phyloP scores from a whole-genome alignment of 2,329 filamentous ascomycete genomes.

The Tolypocladium guangdongense region DNA sequence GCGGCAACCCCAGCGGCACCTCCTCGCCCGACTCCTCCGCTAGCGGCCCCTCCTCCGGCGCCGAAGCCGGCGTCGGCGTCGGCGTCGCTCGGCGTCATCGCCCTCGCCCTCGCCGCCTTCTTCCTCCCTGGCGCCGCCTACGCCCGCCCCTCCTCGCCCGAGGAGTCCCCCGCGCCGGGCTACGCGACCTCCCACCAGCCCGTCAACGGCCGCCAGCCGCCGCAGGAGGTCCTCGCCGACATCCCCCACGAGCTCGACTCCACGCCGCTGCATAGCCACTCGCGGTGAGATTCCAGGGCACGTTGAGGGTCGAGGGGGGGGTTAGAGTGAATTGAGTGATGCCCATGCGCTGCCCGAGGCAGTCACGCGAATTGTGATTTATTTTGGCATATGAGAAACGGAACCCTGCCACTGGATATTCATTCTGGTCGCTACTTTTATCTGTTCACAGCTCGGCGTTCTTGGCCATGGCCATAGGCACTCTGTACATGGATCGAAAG shows the following conservation, averaged over 20 bases:
- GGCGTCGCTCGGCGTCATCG: constrained; percentile 16
- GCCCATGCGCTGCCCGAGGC: neutral
- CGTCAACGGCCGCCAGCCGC: neutral
- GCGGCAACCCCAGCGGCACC: neutral
- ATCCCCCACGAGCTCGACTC: constrained; percentile 6
- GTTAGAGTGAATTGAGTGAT: neutral
- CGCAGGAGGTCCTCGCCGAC: neutral
- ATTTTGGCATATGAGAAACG: neutral
- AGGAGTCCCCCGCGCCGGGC: neutral
- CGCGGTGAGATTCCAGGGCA: neutral
- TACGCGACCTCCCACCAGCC: neutral
- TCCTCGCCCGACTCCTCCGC: neutral
- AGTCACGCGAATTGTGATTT: neutral
- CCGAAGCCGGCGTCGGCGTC: constrained; percentile 19
- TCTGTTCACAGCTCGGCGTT: neutral
- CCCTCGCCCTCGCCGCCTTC: constrained; percentile 11
- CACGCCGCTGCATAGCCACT: neutral
- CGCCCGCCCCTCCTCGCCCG: constrained; percentile 14
- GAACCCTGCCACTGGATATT: neutral
- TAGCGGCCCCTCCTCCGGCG: constrained; percentile 15
- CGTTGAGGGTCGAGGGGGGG: too few species aligned
- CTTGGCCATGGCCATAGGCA: neutral
- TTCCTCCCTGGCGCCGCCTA: constrained; percentile 15
- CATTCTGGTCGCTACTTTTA: neutral
- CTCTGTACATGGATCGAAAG: neutral